phyloP scores from a whole-genome alignment of 768 basidiomycete genomes.

The Hypholoma sublateritium region DNA sequence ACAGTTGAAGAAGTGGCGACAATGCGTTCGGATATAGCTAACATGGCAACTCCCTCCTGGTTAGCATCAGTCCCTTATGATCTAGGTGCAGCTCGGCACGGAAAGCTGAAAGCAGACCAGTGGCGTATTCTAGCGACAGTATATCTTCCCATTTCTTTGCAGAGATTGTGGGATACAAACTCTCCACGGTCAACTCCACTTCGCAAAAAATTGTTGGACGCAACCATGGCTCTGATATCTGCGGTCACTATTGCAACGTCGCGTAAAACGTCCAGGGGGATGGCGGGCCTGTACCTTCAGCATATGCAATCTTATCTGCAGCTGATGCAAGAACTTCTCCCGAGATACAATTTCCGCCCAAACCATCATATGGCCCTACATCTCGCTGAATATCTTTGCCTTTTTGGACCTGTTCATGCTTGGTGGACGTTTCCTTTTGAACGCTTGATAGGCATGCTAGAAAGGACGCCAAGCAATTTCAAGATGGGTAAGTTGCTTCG shows the following conservation, averaged over 20 bases:
- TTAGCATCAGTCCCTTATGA: conserved; percentile 20
- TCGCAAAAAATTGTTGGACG: conserved; percentile 13
- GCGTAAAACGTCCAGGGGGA: conserved; percentile 9
- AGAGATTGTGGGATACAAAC: conserved; percentile 31
- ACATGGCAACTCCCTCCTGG: conserved; percentile 25
- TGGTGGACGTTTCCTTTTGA: conserved; percentile 40
- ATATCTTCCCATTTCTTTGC: conserved; percentile 32
- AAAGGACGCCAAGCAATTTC: conserved; percentile 15
- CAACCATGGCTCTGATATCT: conserved; percentile 18
- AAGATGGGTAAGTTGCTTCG: conserved; percentile 14
- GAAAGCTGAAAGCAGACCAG: conserved; percentile 34
- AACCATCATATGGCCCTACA: conserved; percentile 44
- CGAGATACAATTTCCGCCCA: conserved; percentile 22
- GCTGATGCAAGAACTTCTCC: conserved; percentile 29
- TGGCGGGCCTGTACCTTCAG: conserved; percentile 8
- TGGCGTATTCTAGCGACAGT: conserved; percentile 34
- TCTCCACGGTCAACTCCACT: conserved; percentile 2
- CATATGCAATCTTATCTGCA: conserved; percentile 27
- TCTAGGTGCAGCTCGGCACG: conserved; percentile 19
- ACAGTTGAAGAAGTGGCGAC: conserved; percentile 12
- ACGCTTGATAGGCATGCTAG: conserved; percentile 26
- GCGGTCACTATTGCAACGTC: conserved; percentile 23
- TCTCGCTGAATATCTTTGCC: conserved; percentile 25
- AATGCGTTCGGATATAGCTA: conserved; percentile 21
- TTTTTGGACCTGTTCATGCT: conserved; percentile 33